A percentile compares a stretch with the other conserved stretches of the same genome.
phyloP scores from a whole-genome alignment of 352 stramenopile genomes.

The Discostella stelligera region DNA sequence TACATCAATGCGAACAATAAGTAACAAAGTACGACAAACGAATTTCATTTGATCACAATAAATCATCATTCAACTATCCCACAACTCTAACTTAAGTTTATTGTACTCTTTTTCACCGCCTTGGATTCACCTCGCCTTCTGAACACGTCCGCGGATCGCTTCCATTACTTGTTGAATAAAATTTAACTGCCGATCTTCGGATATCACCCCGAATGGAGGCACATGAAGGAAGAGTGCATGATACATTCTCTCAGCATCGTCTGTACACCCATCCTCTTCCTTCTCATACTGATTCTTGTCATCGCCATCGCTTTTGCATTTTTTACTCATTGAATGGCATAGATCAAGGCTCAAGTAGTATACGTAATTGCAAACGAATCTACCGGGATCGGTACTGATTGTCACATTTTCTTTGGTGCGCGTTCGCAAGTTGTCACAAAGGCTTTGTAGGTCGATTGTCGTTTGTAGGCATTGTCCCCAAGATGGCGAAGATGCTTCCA shows the following conservation, averaged over 20 bases:
- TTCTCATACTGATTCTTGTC: background rate
- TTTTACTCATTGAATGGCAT: constrained; percentile 35
- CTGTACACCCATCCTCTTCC: background rate
- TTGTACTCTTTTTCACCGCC: too few relatives aligned
- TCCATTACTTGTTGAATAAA: constrained; percentile 59
- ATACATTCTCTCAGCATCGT: background rate
- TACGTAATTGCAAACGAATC: constrained; percentile 84
- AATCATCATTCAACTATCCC: too few relatives aligned
- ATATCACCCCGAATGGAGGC: constrained; percentile 52
- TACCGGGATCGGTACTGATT: constrained; percentile 76
- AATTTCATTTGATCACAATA: too few relatives aligned
- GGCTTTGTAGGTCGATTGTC: constrained; percentile 46
- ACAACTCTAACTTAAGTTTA: too few relatives aligned
- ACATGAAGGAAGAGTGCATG: constrained; percentile 72
- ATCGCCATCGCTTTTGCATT: constrained; percentile 1
- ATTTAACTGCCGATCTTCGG: constrained; percentile 53
- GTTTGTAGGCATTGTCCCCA: constrained; percentile 46
- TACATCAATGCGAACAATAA: too few relatives aligned
- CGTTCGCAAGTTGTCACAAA: constrained; percentile 25
- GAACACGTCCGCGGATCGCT: constrained; percentile 26
- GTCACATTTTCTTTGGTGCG: constrained; percentile 20
- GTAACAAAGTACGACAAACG: too few relatives aligned
- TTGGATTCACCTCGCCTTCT: background rate
- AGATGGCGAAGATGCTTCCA: background rate
- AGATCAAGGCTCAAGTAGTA: constrained; percentile 73